Evolutionary conservation across 2,329 filamentous ascomycete species (phyloP).

Genomic region (Aspergillus cejpii): DNA sequence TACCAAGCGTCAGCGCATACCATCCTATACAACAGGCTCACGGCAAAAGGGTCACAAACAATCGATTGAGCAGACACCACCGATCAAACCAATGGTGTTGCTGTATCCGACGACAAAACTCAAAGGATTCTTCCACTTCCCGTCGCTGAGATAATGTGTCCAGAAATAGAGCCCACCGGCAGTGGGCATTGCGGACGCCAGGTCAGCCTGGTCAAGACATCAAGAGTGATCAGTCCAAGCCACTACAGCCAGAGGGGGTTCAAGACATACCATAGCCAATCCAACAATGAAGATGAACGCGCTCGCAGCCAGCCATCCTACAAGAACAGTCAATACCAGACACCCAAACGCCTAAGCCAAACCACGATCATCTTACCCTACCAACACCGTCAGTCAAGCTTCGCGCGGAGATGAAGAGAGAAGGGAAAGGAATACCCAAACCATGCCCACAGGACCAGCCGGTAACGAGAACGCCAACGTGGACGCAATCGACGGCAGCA

Average conservation of each 20-base stretch:
- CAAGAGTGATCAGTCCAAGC: neutral
- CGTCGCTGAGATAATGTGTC: conserved; percentile 54
- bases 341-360: neutral
- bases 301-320: conserved; percentile 51
- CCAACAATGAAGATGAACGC: conserved; percentile 54
- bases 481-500: conserved; percentile 55
- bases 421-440: conserved; percentile 43
- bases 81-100: conserved; percentile 54
- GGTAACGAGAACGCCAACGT: conserved; percentile 54
- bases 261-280: conserved; percentile 50
- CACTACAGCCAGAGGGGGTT: conserved; percentile 1
- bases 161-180: conserved; percentile 53
- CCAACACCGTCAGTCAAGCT: conserved; percentile 11
- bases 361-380: conserved; percentile 7
- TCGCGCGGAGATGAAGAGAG: neutral
- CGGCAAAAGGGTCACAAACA: conserved; percentile 30
- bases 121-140: conserved; percentile 50
- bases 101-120: conserved; percentile 56
- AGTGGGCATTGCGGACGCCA: conserved; percentile 52
- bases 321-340: neutral
- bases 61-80: conserved; percentile 56
- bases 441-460: conserved; percentile 54
- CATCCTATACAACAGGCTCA: neutral
- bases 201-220: conserved; percentile 37
- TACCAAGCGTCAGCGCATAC: neutral